phyloP scores from a whole-genome alignment of 768 basidiomycete genomes.

The Agaricus bisporus region DNA sequence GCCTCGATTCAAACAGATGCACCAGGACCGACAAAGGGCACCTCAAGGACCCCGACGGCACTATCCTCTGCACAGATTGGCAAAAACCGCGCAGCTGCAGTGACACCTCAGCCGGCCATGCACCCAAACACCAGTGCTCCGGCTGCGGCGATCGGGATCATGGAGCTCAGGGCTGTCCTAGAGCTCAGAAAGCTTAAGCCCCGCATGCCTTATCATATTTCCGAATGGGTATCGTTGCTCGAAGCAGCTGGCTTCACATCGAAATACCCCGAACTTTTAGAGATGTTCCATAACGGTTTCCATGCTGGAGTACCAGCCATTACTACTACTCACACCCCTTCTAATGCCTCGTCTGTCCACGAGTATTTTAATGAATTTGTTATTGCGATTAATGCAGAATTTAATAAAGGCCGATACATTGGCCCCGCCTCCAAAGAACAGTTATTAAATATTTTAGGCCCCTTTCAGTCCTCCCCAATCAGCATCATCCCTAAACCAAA shows the following conservation, averaged over 20 bases:
- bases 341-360: slow-evolving; percentile 22
- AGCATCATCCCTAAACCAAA: no score
- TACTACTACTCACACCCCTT: slow-evolving; percentile 20
- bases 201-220: slow-evolving; percentile 23
- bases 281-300: slow-evolving; percentile 25
- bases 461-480: no score
- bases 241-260: slow-evolving; percentile 10
- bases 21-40: slow-evolving; percentile 12
- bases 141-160: slow-evolving; percentile 31
- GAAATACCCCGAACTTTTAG: slow-evolving; percentile 21
- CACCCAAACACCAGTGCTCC: slow-evolving; percentile 31
- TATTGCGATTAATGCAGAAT: slow-evolving; percentile 17
- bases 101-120: slow-evolving; percentile 14
- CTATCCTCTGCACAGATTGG: slow-evolving; percentile 28
- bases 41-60: slow-evolving; percentile 17
- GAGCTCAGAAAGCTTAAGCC: slow-evolving; percentile 21
- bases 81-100: slow-evolving; percentile 23
- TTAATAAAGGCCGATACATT: slow-evolving; percentile 22
- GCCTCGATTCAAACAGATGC: slow-evolving; percentile 11
- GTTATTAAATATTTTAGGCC: slow-evolving; percentile 30
- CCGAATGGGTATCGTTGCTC: slow-evolving; percentile 25
- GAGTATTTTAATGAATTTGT: slow-evolving; percentile 10
- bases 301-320: slow-evolving; percentile 25
- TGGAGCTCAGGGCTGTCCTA: slow-evolving; percentile 34
- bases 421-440: slow-evolving; percentile 19